Conservation (phyloP, 148 eudicot species). For the Cornus florida region DNA sequence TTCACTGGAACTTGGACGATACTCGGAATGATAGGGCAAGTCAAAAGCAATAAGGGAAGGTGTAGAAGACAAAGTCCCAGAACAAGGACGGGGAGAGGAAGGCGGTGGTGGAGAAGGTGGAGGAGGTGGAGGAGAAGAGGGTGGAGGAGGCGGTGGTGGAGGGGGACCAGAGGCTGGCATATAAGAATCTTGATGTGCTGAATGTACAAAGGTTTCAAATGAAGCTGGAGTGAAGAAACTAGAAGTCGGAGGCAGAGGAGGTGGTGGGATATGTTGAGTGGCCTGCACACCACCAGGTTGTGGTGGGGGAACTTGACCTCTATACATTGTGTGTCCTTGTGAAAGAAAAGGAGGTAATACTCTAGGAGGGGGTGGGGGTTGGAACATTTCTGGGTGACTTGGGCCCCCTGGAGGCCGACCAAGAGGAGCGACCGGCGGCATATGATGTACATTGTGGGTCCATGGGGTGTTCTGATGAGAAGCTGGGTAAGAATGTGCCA, state of each 20-base stretch:
- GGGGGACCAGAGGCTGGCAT: constrained; percentile 21
- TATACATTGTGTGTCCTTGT: constrained; percentile 31
- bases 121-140: constrained; percentile 39
- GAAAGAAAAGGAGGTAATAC: constrained; percentile 22
- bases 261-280: constrained; percentile 31
- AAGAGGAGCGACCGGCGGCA: constrained; percentile 26
- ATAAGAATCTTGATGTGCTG: constrained; percentile 20
- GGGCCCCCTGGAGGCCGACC: constrained; percentile 7
- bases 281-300: constrained; percentile 28
- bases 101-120: constrained; percentile 51
- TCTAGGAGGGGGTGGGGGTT: constrained; percentile 20
- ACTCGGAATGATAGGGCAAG: constrained; percentile 19
- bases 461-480: constrained; percentile 37
- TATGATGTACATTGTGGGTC: constrained; percentile 40
- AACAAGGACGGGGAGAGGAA: constrained; percentile 32
- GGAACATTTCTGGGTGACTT: constrained; percentile 17
- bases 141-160: constrained; percentile 40
- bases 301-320: constrained; percentile 28
- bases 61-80: constrained; percentile 15
- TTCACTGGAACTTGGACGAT: constrained; percentile 22
- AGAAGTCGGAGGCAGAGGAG: constrained; percentile 36
- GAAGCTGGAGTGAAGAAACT: constrained; percentile 28
- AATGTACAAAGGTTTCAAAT: constrained; percentile 27
- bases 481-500: constrained; percentile 31
- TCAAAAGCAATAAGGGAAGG: constrained; percentile 18